Percentiles rank a stretch among this genome's conserved stretches.
Conservation (phyloP, 352 stramenopile genomes). For the Peronospora belbahrii region DNA sequence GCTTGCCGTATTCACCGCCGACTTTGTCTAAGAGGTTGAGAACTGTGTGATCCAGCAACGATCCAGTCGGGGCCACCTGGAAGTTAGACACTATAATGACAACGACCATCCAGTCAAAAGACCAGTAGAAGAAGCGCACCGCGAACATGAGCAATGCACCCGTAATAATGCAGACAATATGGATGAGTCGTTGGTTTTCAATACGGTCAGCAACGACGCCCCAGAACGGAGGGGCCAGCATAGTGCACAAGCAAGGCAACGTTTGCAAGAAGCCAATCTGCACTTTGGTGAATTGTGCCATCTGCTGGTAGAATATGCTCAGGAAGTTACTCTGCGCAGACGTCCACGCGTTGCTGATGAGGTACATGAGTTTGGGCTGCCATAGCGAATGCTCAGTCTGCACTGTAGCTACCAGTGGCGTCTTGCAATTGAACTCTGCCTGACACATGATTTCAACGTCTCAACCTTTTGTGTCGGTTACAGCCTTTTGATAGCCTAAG, state of each 20-base stretch:
- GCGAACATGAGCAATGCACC: slow-evolving; percentile 51
- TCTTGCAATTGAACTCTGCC: slow-evolving; percentile 21
- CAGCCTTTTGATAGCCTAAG: neutral
- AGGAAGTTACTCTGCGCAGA: slow-evolving; percentile 76
- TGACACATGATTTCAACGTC: slow-evolving; percentile 20
- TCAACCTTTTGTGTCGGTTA: neutral
- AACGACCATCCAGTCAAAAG: slow-evolving; percentile 44
- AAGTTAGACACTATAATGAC: slow-evolving; percentile 59
- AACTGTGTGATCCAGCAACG: slow-evolving; percentile 64
- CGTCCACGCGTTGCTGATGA: slow-evolving; percentile 46
- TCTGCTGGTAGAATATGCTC: slow-evolving; percentile 65
- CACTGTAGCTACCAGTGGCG: slow-evolving; percentile 12
- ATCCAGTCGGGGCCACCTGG: slow-evolving; percentile 44
- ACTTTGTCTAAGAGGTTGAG: slow-evolving; percentile 56
- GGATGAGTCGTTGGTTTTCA: slow-evolving; percentile 49
- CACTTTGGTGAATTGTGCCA: slow-evolving; percentile 54
- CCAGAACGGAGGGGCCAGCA: slow-evolving; percentile 71
- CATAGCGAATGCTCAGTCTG: slow-evolving; percentile 18
- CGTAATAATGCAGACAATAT: slow-evolving; percentile 52
- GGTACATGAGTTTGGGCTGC: slow-evolving; percentile 79
- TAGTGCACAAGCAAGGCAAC: slow-evolving; percentile 48
- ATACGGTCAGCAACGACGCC: slow-evolving; percentile 61
- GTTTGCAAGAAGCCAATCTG: slow-evolving; percentile 74
- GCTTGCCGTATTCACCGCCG: slow-evolving; percentile 77
- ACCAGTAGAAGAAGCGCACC: slow-evolving; percentile 45